Percentiles rank a stretch among this genome's conserved stretches.
Evolutionary conservation across 345 rosid genomes (phyloP).

Genomic region (Citrus unshiu): DNA sequence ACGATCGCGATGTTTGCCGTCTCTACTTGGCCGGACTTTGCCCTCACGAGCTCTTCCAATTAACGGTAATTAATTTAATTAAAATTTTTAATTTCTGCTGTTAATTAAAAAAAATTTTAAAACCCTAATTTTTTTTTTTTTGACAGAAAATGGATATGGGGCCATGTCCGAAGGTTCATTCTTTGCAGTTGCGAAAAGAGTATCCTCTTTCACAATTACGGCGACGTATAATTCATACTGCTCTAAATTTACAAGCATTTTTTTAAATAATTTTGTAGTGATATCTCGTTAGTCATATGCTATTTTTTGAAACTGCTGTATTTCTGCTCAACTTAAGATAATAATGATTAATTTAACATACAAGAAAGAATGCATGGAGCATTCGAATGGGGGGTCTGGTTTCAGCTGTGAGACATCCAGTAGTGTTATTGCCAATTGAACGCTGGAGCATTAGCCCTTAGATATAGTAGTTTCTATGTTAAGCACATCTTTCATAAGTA

Average conservation of each 20-base stretch:
- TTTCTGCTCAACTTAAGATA: background rate
- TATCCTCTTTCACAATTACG: slow-evolving; percentile 43
- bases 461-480: background rate
- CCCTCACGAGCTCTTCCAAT: slow-evolving; percentile 98
- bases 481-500: background rate
- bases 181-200: slow-evolving; percentile 95
- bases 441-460: background rate
- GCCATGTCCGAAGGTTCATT: slow-evolving; percentile 98
- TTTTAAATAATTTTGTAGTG: background rate
- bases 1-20: slow-evolving; percentile 99
- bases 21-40: slow-evolving; percentile 93
- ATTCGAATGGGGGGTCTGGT: too few species aligned
- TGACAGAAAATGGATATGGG: slow-evolving; percentile 99
- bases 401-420: too few species aligned
- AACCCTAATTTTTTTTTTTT: slow-evolving; percentile 10
- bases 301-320: background rate
- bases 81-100: background rate
- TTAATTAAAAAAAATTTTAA: background rate
- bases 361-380: too few species aligned
- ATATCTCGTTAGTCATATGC: background rate
- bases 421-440: background rate
- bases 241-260: background rate
- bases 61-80: slow-evolving; percentile 47
- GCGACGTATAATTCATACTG: background rate
- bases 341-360: too few species aligned